Percentiles rank a stretch among this genome's conserved stretches.
Evolutionary conservation across 106 monocot genomes (phyloP).

Genomic region (Gastrodia elata): DNA sequence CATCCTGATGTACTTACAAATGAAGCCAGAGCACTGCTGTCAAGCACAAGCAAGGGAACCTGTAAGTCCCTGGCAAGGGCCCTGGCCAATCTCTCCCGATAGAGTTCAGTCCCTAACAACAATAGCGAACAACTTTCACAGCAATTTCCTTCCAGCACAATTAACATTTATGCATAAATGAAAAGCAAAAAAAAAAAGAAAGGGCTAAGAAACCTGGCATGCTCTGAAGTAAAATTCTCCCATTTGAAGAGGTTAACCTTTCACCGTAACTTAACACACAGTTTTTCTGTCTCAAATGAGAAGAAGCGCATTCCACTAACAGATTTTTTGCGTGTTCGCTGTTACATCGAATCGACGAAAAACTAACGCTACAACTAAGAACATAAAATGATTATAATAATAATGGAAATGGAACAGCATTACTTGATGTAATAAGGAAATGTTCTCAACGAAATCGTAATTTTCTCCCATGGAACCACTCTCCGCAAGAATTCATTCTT

Average conservation of each 20-base stretch:
- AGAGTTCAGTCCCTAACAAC: constrained; percentile 75
- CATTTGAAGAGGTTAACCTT: constrained; percentile 61
- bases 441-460: constrained; percentile 60
- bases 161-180: not conserved
- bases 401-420: not conserved
- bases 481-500: constrained; percentile 80
- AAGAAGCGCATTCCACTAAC: constrained; percentile 72
- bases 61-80: constrained; percentile 60
- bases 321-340: constrained; percentile 68
- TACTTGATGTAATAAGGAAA: constrained; percentile 88
- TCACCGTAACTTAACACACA: constrained; percentile 52
- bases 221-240: constrained; percentile 81
- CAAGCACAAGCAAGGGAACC: constrained; percentile 53
- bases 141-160: not conserved
- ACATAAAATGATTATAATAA: not conserved
- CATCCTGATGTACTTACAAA: constrained; percentile 41
- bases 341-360: constrained; percentile 4
- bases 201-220: constrained; percentile 42
- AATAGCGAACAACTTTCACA: constrained; percentile 1
- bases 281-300: constrained; percentile 70
- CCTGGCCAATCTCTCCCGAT: constrained; percentile 49
- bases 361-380: not conserved
- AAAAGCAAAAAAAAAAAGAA: not conserved
- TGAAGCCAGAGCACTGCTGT: constrained; percentile 54
- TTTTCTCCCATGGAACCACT: constrained; percentile 85